phyloP scores from a whole-genome alignment of 2,329 filamentous ascomycete genomes.

The Myotisia sp. region DNA sequence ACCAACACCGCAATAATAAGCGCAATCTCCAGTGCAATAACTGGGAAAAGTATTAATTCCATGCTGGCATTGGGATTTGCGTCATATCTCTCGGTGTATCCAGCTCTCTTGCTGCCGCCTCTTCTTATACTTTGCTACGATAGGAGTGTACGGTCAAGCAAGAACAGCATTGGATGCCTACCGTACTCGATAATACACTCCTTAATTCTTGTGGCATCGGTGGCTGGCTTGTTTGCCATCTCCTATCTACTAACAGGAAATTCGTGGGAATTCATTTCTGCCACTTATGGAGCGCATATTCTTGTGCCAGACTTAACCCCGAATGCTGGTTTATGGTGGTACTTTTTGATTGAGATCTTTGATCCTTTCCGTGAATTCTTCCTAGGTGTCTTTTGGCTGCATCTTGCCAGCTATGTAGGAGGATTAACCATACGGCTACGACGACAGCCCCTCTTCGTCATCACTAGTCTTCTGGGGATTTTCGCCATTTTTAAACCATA shows the following conservation, averaged over 20 bases:
- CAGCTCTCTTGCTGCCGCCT: constrained; percentile 70
- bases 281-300: constrained; percentile 87
- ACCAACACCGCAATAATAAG: constrained; percentile 77
- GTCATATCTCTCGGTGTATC: constrained; percentile 84
- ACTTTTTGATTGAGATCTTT: constrained; percentile 99
- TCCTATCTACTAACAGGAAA: constrained; percentile 59
- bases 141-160: constrained; percentile 32
- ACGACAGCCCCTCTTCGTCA: constrained; percentile 70
- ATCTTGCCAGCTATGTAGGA: constrained; percentile 77
- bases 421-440: constrained; percentile 72
- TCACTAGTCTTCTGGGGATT: constrained; percentile 72
- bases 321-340: constrained; percentile 97
- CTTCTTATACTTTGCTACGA: constrained; percentile 70
- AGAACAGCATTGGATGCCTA: constrained; percentile 14
- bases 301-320: constrained; percentile 84
- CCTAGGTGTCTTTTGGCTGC: constrained; percentile 93
- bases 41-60: constrained; percentile 57
- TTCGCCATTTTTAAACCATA: constrained; percentile 96
- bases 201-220: constrained; percentile 38
- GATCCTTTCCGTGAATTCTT: constrained; percentile 96
- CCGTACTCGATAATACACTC: constrained; percentile 44
- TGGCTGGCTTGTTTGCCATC: constrained; percentile 51
- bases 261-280: constrained; percentile 75
- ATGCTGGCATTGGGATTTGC: constrained; percentile 78
- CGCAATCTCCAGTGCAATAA: constrained; percentile 65